These are phyloP conservation scores for Saksenaea oblongispora DNA, from an alignment of 371 early-diverging fungal genomes.

Conservation along the genomic window DNA sequence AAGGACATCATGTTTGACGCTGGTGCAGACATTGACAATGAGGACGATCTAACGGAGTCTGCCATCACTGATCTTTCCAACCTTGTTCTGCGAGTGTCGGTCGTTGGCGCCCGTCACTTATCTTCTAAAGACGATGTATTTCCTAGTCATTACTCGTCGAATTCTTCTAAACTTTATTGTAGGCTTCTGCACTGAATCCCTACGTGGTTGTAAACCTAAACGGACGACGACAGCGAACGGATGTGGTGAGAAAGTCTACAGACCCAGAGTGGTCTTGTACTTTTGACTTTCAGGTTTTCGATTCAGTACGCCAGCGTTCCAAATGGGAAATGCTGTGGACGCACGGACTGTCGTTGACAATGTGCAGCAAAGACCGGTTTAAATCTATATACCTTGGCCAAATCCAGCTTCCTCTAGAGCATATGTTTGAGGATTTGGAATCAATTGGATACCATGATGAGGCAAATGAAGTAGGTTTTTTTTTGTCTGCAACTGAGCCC, in stretches of 20 bases:
- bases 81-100: constrained; percentile 29
- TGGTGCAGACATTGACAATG: neutral
- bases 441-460: constrained; percentile 26
- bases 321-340: constrained; percentile 24
- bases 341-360: constrained; percentile 33
- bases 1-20: neutral
- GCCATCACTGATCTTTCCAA: constrained; percentile 11
- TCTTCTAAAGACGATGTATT: constrained; percentile 28
- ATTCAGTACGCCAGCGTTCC: constrained; percentile 19
- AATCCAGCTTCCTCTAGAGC: constrained; percentile 28
- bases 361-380: constrained; percentile 46
- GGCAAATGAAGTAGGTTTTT: constrained; percentile 15
- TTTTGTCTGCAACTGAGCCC: constrained; percentile 3
- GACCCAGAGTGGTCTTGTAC: constrained; percentile 45
- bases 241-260: constrained; percentile 33
- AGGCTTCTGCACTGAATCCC: constrained; percentile 30
- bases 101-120: constrained; percentile 32
- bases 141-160: neutral
- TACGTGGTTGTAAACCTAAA: constrained; percentile 37
- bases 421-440: constrained; percentile 23
- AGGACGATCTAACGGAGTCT: neutral
- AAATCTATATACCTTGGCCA: constrained; percentile 43
- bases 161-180: neutral
- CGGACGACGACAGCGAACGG: constrained; percentile 43
- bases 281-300: constrained; percentile 39